Evolutionary conservation across 768 basidiomycete species (phyloP).

Genomic region (Mycena olivaceomarginata): DNA sequence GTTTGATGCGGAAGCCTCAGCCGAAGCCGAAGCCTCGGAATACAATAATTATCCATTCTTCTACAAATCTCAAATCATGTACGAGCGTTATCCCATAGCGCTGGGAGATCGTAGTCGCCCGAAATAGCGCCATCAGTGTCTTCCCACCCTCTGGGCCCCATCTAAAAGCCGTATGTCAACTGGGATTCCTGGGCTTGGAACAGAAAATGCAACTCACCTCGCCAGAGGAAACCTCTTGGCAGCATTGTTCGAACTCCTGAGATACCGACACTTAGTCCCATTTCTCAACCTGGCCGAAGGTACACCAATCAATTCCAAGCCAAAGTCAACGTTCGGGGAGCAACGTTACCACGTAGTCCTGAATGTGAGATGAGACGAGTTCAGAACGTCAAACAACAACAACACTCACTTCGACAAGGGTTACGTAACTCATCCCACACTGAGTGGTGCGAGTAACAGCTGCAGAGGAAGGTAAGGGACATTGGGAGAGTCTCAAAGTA

Average conservation of each 20-base stretch:
- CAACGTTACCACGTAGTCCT: slow-evolving; percentile 84
- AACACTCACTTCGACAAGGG: slow-evolving; percentile 73
- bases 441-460: slow-evolving; percentile 78
- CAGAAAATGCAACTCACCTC: slow-evolving; percentile 71
- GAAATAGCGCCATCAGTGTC: slow-evolving; percentile 79
- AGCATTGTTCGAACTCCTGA: slow-evolving; percentile 81
- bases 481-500: not conserved
- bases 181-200: not conserved
- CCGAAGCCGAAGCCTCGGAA: too few species aligned
- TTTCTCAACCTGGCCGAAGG: slow-evolving; percentile 51
- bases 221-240: slow-evolving; percentile 83
- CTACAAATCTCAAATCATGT: slow-evolving; percentile 14
- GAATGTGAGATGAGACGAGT: slow-evolving; percentile 37
- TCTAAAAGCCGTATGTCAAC: slow-evolving; percentile 55
- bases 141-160: slow-evolving; percentile 85
- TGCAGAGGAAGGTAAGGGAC: slow-evolving; percentile 42
- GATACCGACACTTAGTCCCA: slow-evolving; percentile 83
- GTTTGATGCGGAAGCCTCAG: too few species aligned
- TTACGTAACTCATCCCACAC: slow-evolving; percentile 79
- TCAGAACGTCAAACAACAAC: slow-evolving; percentile 33
- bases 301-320: not conserved
- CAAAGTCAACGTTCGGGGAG: not conserved
- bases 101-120: slow-evolving; percentile 78
- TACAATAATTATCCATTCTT: not conserved
- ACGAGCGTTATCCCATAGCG: slow-evolving; percentile 46